Base-by-base conservation (phyloP, 2,329 filamentous ascomycete genomes). In the Pseudogymnoascus sp. region DNA sequence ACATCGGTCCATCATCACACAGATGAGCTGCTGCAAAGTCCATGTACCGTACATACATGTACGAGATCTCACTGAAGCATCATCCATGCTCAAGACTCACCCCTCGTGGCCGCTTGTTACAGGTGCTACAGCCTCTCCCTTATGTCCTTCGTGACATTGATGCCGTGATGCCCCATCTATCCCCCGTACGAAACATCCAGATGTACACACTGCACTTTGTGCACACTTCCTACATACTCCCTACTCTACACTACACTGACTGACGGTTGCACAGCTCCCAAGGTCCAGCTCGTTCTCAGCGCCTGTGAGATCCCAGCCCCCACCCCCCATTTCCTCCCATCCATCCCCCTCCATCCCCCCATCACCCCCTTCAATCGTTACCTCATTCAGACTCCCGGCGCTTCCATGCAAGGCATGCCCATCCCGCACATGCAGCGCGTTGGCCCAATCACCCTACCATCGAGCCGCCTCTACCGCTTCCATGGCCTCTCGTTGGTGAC, bases 341-440 rank as follows among this genome's bases (percentile, higher is more conserved):
- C 24, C 14, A n/a, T 43, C 40, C 11, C 40, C 8, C 40, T 3
- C 7, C 8, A 12, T 11, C 40, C n/a, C 7, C 4, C 38, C 38
- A 11, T n/a, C n/a, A n/a, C 38, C 22, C 22, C 26, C 46, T 53
- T 53, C 46, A 53, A 53, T 53, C 46, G 26, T 56, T 56, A 8
- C 46, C 46, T n/a, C 50, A 56, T 56, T 56, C 50, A 56, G 50
- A 56, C 50, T 56, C 50, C 50, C 50, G 50, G 50, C 50, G 50
- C 50, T 56, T 33, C 50, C 50, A 56, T 56, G 50, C 50, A 56
- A 56, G 50, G 50, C 50, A 56, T 56, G 50, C 28, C 28, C 28
- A 56, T 56, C 50, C 50, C 50, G 28, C 50, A 56, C 50, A 26
- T 56, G 50, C 46, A 56, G 26, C 26, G n/a, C 8, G 26, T 28